Base-by-base conservation (phyloP, 371 early-diverging fungal species). In the Mortierella sp. region DNA sequence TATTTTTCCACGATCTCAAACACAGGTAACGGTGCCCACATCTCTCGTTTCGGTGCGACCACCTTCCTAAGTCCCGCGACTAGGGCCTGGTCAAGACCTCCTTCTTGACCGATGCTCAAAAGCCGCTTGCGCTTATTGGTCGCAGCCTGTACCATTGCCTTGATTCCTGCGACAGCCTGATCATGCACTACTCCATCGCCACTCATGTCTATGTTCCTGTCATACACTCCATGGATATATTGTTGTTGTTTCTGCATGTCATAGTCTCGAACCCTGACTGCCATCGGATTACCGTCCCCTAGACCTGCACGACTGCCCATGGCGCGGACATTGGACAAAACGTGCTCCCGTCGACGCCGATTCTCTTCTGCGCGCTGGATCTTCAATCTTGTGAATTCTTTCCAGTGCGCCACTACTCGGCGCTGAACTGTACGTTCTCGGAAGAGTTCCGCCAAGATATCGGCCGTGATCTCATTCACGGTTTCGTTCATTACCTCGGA, bases 261-360 rank as follows among this genome's bases (percentile, higher is more conserved):
- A 42, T 63, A 64, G 1, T 68, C 60, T 12, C 64, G 59, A 9
- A 64, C 52, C 43, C 44, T 62, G 32, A 27, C 42, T 17, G 56
- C 53, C 52, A 50, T 50, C 2, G 62, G 67, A 2, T 56, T 42
- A 14, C 31, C 47, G 47, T 62, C 70, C 4, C 17, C 37, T 4
- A 76, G 43, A 2, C 76, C 70, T 11, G 70, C 69, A 9, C 69
- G 56, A 42, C 70, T 76, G 49, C 56, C 52, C 76, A 69, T 69
- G 5, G 76, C 69, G 3, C 68, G 64, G 11, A 76, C 64, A 30
- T 69, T 69, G 15, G 28, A 24, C 50, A 76, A 39, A 44, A 69
- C 68, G 31, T 68, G 64, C 17, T 64, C 69, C 19, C 60, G 64
- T 14, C 64, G 55, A 31, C 70, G 54, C 28, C 52, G 48, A 26